Conservation (phyloP, 257 asterid genomes). For the Ocimum tenuiflorum region DNA sequence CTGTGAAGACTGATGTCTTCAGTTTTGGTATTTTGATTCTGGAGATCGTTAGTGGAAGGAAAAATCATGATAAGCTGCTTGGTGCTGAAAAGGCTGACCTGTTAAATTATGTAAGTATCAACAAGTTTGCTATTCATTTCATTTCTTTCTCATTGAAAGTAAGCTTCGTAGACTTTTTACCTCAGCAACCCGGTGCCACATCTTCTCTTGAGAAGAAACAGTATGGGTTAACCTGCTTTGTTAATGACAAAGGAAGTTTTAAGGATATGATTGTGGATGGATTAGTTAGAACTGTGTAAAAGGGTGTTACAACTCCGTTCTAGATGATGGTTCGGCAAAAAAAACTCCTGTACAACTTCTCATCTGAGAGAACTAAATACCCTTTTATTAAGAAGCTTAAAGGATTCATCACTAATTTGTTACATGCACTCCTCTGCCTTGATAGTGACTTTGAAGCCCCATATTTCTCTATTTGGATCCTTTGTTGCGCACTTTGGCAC, state of each 20-base stretch:
- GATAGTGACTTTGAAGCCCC: background rate
- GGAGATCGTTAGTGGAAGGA: slow-evolving; percentile 85
- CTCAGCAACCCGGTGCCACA: background rate
- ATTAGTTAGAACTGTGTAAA: background rate
- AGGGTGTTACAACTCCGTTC: background rate
- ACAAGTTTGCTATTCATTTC: background rate
- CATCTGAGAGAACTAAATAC: background rate
- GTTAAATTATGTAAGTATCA: slow-evolving; percentile 57
- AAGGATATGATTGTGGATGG: background rate
- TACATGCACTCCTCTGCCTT: background rate
- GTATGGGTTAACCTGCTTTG: background rate
- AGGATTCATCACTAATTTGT: background rate
- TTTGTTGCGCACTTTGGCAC: too few species aligned
- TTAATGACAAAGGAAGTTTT: background rate
- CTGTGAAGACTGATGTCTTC: slow-evolving; percentile 84
- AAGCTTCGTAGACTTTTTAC: background rate
- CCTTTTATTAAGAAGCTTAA: background rate
- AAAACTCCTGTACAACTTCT: background rate
- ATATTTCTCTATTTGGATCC: too few species aligned
- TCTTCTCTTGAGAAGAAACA: background rate
- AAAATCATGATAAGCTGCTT: slow-evolving; percentile 41
- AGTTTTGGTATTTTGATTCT: slow-evolving; percentile 72
- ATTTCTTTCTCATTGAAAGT: background rate
- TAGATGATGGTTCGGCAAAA: background rate
- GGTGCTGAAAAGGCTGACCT: slow-evolving; percentile 58